These are phyloP conservation scores for Guyanaporus albipodus DNA, from an alignment of 768 basidiomycete genomes.

Conservation along the genomic window DNA sequence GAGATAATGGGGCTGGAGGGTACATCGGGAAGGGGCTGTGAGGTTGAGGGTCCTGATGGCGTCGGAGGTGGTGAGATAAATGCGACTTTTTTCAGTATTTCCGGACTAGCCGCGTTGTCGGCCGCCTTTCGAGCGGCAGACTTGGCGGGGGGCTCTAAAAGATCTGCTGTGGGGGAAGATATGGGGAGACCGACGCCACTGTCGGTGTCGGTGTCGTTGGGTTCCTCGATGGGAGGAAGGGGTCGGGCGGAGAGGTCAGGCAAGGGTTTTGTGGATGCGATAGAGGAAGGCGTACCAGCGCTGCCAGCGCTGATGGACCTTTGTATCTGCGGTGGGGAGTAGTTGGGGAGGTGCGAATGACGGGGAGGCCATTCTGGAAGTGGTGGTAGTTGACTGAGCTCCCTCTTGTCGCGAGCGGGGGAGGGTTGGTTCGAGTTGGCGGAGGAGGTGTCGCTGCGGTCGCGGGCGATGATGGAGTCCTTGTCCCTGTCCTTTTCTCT, in stretches of 20 bases:
- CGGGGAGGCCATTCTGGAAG: slow-evolving; percentile 67
- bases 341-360: slow-evolving; percentile 7
- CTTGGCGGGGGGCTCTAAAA: slow-evolving; percentile 24
- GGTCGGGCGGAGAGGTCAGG: slow-evolving; percentile 57
- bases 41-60: slow-evolving; percentile 44
- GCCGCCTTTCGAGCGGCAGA: slow-evolving; percentile 36
- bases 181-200: slow-evolving; percentile 35
- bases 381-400: slow-evolving; percentile 52
- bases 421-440: slow-evolving; percentile 23
- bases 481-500: slow-evolving; percentile 20
- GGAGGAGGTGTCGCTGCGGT: slow-evolving; percentile 33
- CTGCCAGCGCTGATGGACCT: slow-evolving; percentile 27
- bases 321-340: slow-evolving; percentile 24
- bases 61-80: slow-evolving; percentile 82
- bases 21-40: slow-evolving; percentile 51
- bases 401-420: slow-evolving; percentile 50
- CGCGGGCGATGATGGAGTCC: slow-evolving; percentile 25
- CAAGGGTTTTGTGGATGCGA: slow-evolving; percentile 62
- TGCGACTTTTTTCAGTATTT: slow-evolving; percentile 80
- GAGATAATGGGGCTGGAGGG: slow-evolving; percentile 33
- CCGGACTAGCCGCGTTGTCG: slow-evolving; percentile 34
- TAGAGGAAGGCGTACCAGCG: slow-evolving; percentile 41
- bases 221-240: slow-evolving; percentile 46
- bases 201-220: slow-evolving; percentile 33
- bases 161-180: slow-evolving; percentile 26